Conservation (phyloP, 352 stramenopile species). For the Peronospora tabacina region DNA sequence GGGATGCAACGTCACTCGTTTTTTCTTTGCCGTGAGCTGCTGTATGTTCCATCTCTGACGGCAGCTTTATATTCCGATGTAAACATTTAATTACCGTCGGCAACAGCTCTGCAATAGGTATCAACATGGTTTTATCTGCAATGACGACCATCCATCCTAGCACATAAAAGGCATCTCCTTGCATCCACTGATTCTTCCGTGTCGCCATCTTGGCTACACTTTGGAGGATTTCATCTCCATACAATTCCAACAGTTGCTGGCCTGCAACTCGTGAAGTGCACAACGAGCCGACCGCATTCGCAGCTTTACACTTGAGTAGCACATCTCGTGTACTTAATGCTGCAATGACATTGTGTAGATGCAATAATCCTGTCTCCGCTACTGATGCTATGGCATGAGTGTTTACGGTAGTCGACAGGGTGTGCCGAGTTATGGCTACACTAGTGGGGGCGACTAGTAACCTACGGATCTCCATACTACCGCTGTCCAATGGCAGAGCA, state of each 20-base stretch:
- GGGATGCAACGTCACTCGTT: neutral
- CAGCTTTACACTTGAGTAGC: slow-evolving; percentile 72
- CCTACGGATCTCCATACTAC: slow-evolving; percentile 65
- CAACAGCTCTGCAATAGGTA: slow-evolving; percentile 33
- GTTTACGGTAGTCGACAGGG: neutral
- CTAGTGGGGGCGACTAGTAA: slow-evolving; percentile 33
- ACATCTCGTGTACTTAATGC: slow-evolving; percentile 55
- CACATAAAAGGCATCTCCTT: slow-evolving; percentile 68
- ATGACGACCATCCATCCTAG: slow-evolving; percentile 71
- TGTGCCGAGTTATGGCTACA: neutral
- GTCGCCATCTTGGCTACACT: slow-evolving; percentile 52
- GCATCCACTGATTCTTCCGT: slow-evolving; percentile 64
- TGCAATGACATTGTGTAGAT: slow-evolving; percentile 35
- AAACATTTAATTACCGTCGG: slow-evolving; percentile 39
- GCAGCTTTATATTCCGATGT: slow-evolving; percentile 31
- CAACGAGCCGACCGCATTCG: slow-evolving; percentile 61
- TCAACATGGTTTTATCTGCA: slow-evolving; percentile 41
- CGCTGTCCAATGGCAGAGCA: slow-evolving; percentile 50
- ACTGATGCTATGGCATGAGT: neutral
- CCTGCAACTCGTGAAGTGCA: slow-evolving; percentile 68
- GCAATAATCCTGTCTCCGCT: slow-evolving; percentile 2
- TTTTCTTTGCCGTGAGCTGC: slow-evolving; percentile 1
- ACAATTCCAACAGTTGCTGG: slow-evolving; percentile 44
- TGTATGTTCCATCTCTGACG: neutral
- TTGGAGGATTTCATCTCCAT: slow-evolving; percentile 32